Conservation (phyloP, 2,329 filamentous ascomycete species). For the Bipolaris victoriae region DNA sequence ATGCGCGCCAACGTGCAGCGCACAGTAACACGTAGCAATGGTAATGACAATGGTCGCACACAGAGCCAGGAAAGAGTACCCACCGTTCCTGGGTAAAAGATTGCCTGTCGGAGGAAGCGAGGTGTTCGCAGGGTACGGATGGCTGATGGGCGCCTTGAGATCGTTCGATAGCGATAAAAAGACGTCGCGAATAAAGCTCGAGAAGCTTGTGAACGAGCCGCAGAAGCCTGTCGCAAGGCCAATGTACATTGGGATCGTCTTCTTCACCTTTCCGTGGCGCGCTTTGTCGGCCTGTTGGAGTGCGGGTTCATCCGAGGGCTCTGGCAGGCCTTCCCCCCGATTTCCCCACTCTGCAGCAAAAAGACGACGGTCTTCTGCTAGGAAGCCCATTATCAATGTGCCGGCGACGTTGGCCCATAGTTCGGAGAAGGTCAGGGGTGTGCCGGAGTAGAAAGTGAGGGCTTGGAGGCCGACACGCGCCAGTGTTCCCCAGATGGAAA, state of each 20-base stretch:
- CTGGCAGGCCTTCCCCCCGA: constrained; percentile 29
- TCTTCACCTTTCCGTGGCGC: constrained; percentile 65
- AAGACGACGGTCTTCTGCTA: constrained; percentile 76
- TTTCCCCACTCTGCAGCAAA: constrained; percentile 72
- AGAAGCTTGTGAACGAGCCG: constrained; percentile 89
- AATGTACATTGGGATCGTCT: constrained; percentile 86
- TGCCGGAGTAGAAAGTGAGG: constrained; percentile 78
- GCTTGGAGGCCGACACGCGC: constrained; percentile 80
- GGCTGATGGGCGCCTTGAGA: constrained; percentile 60
- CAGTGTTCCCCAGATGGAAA: constrained; percentile 83
- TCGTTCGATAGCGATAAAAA: constrained; percentile 83
- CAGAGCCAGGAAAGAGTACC: constrained; percentile 83
- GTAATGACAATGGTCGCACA: constrained; percentile 77
- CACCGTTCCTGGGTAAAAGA: constrained; percentile 65
- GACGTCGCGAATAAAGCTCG: constrained; percentile 78
- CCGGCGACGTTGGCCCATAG: constrained; percentile 90
- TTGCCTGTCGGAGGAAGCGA: constrained; percentile 37
- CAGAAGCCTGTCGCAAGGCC: constrained; percentile 87
- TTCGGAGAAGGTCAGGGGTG: constrained; percentile 74
- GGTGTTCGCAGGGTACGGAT: constrained; percentile 37
- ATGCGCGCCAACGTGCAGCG: constrained; percentile 75
- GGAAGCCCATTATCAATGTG: constrained; percentile 82
- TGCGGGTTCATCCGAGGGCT: constrained; percentile 18
- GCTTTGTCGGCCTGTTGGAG: constrained; percentile 24
- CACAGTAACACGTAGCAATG: constrained; percentile 71